phyloP scores from a whole-genome alignment of 768 basidiomycete genomes.

The Tephrocybe sp. region DNA sequence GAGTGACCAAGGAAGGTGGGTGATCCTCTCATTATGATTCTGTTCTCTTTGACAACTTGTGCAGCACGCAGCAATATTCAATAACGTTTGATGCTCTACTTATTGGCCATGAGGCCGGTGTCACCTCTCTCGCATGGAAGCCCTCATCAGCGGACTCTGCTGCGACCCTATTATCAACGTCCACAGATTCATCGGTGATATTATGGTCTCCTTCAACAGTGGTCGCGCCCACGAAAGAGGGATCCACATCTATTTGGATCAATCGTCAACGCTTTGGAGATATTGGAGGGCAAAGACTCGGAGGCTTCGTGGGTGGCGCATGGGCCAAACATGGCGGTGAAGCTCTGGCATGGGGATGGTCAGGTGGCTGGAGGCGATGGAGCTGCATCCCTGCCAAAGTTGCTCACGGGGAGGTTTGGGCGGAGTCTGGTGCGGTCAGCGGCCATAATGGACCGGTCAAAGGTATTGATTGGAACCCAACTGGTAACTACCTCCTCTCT shows the following conservation, averaged over 20 bases:
- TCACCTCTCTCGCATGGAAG: conserved; percentile 89
- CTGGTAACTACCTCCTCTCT: conserved; percentile 84
- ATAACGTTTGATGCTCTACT: conserved; percentile 93
- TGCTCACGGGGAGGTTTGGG: conserved; percentile 55
- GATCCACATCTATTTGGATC: conserved; percentile 78
- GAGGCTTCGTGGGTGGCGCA: conserved; percentile 90
- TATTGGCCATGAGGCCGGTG: conserved; percentile 92
- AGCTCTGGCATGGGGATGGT: conserved; percentile 89
- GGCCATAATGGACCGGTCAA: conserved; percentile 84
- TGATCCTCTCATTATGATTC: background rate
- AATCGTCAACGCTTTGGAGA: conserved; percentile 92
- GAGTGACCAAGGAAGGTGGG: conserved; percentile 38
- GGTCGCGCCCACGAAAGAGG: conserved; percentile 31
- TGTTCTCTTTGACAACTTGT: conserved; percentile 1
- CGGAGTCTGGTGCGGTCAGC: conserved; percentile 73
- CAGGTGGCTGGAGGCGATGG: conserved; percentile 94
- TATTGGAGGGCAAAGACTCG: conserved; percentile 84
- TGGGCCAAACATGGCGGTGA: conserved; percentile 70
- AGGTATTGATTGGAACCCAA: conserved; percentile 84
- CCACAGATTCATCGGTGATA: conserved; percentile 94
- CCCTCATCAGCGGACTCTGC: conserved; percentile 31
- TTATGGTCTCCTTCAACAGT: conserved; percentile 83
- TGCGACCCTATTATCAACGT: conserved; percentile 81
- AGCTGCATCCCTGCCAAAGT: conserved; percentile 31
- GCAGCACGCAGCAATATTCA: conserved; percentile 54